Conservation (phyloP, 441 rosid species). For the Arabidopsis lyrata region DNA sequence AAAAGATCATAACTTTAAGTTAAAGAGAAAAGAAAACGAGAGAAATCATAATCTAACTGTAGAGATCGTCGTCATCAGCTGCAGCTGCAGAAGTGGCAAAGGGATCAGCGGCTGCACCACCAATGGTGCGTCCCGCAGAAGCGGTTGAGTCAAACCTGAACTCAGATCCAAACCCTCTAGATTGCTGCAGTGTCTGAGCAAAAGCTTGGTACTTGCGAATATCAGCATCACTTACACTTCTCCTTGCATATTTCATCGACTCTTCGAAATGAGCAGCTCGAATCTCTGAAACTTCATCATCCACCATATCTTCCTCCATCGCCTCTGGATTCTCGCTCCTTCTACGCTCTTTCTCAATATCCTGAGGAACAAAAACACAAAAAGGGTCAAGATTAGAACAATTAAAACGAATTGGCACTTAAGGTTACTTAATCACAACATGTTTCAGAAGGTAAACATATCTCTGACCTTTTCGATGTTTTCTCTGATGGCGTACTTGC, state of each 20-base stretch:
- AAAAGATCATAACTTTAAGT: constrained; percentile 13
- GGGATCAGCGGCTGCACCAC: constrained; percentile 51
- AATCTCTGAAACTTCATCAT: constrained; percentile 47
- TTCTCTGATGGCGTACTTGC: constrained; percentile 67
- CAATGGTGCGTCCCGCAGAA: constrained; percentile 45
- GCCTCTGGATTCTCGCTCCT: constrained; percentile 50
- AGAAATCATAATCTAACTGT: constrained; percentile 42
- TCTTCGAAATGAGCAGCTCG: constrained; percentile 55
- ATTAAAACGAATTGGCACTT: background rate
- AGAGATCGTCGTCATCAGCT: constrained; percentile 62
- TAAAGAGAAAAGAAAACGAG: background rate
- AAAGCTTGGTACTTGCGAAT: constrained; percentile 52
- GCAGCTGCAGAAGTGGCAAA: constrained; percentile 52
- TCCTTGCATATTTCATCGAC: constrained; percentile 52
- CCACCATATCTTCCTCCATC: constrained; percentile 49
- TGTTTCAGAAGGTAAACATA: background rate
- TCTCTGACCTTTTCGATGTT: constrained; percentile 61
- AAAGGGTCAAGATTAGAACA: background rate
- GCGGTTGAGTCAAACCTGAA: constrained; percentile 55
- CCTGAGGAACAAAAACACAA: constrained; percentile 42
- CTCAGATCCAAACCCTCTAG: constrained; percentile 55
- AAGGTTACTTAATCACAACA: background rate
- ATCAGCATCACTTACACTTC: constrained; percentile 56
- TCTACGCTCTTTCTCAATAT: constrained; percentile 54
- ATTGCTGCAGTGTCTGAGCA: constrained; percentile 52